Evolutionary conservation across 345 rosid genomes (phyloP).

Genomic region (Carallia pectinifolia): DNA sequence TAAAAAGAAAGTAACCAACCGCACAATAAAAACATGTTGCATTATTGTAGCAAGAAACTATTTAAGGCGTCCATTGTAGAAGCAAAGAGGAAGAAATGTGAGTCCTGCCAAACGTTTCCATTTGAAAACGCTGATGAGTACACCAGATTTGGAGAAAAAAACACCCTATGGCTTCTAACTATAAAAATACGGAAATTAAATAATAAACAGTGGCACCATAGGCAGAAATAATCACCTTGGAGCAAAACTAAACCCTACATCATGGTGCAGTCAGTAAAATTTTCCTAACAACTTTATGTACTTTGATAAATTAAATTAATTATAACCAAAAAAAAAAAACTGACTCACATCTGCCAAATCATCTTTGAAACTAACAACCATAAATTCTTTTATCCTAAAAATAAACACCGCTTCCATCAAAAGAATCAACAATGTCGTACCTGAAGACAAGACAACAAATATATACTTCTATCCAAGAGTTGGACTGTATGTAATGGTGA

Average conservation of each 20-base stretch:
- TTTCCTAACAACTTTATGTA: background rate
- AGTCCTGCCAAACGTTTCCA: conserved; percentile 57
- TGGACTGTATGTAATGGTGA: conserved; percentile 83
- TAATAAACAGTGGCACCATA: no score
- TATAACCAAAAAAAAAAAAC: background rate
- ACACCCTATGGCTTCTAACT: background rate
- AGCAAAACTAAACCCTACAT: no score
- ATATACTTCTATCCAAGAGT: conserved; percentile 96
- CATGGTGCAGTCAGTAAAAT: no score
- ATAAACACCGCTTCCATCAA: background rate
- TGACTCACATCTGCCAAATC: no score
- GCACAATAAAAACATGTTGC: conserved; percentile 80
- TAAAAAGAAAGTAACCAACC: conserved; percentile 43
- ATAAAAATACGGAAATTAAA: no score
- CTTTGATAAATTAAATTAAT: background rate
- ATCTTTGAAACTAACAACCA: background rate
- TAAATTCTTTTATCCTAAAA: background rate
- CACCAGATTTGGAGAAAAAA: background rate
- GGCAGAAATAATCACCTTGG: no score
- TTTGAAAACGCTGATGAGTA: background rate
- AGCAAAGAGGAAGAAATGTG: conserved; percentile 87
- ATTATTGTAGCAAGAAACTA: conserved; percentile 81
- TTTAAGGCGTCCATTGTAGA: conserved; percentile 89
- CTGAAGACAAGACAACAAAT: conserved; percentile 80
- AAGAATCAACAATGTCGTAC: conserved; percentile 29